Conservation (phyloP, 306 rosid species). For the Castanopsis chinensis region DNA sequence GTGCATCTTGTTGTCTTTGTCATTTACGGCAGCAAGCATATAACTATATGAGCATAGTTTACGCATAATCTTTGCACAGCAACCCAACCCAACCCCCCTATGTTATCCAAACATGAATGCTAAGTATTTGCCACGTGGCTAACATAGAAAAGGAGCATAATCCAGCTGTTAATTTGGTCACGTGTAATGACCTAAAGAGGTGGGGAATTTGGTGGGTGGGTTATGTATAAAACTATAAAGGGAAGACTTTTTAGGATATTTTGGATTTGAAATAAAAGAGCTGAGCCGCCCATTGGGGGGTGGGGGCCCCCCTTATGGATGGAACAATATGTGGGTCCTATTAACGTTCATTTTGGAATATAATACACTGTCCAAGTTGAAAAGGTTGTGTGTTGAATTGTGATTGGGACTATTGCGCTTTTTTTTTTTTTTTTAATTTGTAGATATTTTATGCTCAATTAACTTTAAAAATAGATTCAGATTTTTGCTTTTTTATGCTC, state of each 20-base stretch:
- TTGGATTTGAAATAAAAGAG: not conserved
- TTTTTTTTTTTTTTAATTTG: not conserved
- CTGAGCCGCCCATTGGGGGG: slow-evolving; percentile 6
- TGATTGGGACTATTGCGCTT: not conserved
- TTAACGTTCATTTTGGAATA: not conserved
- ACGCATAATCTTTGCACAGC: not conserved
- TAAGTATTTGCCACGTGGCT: not conserved
- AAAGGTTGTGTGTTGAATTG: not conserved
- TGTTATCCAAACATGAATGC: not conserved
- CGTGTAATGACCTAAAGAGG: not conserved
- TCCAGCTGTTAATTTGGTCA: slow-evolving; percentile 13
- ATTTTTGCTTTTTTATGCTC: too few relatives aligned
- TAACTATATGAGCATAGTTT: not conserved
- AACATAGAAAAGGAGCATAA: slow-evolving; percentile 4
- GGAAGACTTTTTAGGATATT: not conserved
- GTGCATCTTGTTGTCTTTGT: not conserved
- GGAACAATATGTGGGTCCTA: slow-evolving; percentile 17
- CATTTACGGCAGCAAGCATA: not conserved
- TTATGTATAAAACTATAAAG: not conserved
- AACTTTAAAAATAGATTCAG: not conserved
- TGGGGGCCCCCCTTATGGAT: not conserved
- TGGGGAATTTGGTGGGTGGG: not conserved
- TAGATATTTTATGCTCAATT: not conserved
- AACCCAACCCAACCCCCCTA: too few relatives aligned
- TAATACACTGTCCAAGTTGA: not conserved